phyloP scores from a whole-genome alignment of 1,139 yeast genomes.

The Starmera stellimalicola region DNA sequence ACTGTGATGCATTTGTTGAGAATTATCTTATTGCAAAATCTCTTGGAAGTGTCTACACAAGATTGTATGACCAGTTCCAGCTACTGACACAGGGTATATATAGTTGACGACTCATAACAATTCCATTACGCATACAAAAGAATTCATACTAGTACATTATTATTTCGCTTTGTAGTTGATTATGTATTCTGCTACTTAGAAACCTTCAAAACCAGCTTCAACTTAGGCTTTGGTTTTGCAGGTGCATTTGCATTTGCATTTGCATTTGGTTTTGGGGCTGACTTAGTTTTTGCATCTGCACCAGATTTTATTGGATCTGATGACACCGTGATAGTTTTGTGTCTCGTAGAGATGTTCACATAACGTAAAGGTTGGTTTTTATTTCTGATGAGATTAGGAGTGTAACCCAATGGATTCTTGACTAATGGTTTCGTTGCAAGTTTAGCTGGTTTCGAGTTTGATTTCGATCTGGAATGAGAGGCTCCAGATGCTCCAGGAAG shows the following conservation, averaged over 20 bases:
- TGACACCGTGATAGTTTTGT: constrained; percentile 13
- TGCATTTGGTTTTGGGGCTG: constrained; percentile 1
- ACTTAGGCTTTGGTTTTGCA: constrained; percentile 14
- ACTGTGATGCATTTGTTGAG: constrained; percentile 72
- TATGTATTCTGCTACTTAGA: neutral
- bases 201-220: constrained; percentile 20
- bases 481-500: constrained; percentile 5
- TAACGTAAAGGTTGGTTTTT: constrained; percentile 16
- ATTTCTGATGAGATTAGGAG: constrained; percentile 13
- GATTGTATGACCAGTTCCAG: constrained; percentile 92
- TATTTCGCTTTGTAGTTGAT: neutral
- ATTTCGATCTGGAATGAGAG: constrained; percentile 2
- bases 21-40: constrained; percentile 66
- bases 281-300: neutral
- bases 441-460: constrained; percentile 6
- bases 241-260: constrained; percentile 2
- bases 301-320: constrained; percentile 13
- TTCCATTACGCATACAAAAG: neutral
- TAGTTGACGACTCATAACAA: constrained; percentile 27
- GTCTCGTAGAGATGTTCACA: constrained; percentile 14
- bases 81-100: constrained; percentile 90
- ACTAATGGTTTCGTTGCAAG: constrained; percentile 3
- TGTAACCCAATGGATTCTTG: constrained; percentile 3
- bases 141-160: neutral
- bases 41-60: constrained; percentile 79